Base-by-base conservation (phyloP, 129 eudicot genomes). In the Pseudognaphalium luteoalbum region DNA sequence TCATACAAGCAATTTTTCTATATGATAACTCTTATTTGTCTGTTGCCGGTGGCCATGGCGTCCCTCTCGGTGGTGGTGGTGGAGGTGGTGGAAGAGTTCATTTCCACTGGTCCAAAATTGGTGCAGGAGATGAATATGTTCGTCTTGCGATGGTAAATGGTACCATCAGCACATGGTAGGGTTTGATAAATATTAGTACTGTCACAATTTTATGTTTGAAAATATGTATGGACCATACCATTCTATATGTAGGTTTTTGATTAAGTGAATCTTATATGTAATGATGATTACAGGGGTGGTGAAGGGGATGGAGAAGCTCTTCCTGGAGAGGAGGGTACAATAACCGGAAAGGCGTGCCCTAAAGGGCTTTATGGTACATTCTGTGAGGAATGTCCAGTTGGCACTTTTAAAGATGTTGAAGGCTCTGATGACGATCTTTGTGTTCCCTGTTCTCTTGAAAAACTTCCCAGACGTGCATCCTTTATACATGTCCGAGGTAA, bases 41-140 rank as follows among this genome's bases (percentile, higher is more conserved):
- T 77, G 97, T 80, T 80, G 67, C 81, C 41, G 97, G 95, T 62
- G 97, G 97, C 37, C 79, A 57, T 80, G 97, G 97, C 71, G 92
- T 90, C 71, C 85, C 88, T 69, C 78, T 79, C 60, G 97, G 97
- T 6, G 94, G 97, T 21, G 95, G 97, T 5, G 97, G 97, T 1
- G 97, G 97, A 10, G 97, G 97, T 0, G 97, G 97, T 9, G 97
- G 97, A 29, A 86, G 97, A 81, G 87, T 91, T 77, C 97, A 91
- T 88, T 91, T 88, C 73, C 97, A 91, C 76, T 91, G 97, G 97
- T 91, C 95, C 57, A 85, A 87, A 71, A 85, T 91, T 62, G 91
- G 84, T 17, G 72, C 77, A 1, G 95, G 92, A 65, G 80, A 83
- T 78, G 94, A 86, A 59, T 91, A 91, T 81, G 81, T 91, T 71